Evolutionary conservation across 2,329 filamentous ascomycete genomes (phyloP).

Genomic region (Penicillium sp.): DNA sequence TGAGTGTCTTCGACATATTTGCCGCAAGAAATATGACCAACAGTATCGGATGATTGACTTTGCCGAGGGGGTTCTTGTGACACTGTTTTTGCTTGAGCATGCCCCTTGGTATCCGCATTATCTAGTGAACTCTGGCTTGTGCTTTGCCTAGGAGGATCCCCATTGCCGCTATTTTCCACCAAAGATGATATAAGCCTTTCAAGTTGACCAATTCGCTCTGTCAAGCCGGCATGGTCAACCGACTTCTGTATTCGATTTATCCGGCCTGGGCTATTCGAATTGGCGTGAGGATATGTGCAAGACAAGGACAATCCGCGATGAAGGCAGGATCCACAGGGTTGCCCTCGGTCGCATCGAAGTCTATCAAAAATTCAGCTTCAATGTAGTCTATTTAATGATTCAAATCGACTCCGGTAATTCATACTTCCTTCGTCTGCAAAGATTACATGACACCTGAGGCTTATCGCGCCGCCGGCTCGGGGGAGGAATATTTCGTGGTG

Average conservation of each 20-base stretch:
- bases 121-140: neutral
- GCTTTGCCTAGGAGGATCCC: constrained; percentile 49
- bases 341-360: constrained; percentile 60
- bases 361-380: too few relatives aligned
- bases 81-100: constrained; percentile 15
- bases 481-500: constrained; percentile 1
- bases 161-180: constrained; percentile 58
- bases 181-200: constrained; percentile 60
- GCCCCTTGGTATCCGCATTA: neutral
- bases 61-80: neutral
- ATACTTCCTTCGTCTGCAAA: constrained; percentile 38
- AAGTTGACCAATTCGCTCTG: constrained; percentile 61
- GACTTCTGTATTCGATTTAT: neutral
- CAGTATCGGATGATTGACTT: constrained; percentile 10
- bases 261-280: neutral
- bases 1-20: too few relatives aligned
- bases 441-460: constrained; percentile 36
- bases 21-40: constrained; percentile 13
- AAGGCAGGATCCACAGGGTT: constrained; percentile 61
- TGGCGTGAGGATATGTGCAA: constrained; percentile 38
- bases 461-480: constrained; percentile 33
- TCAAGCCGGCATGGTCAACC: constrained; percentile 55
- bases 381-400: too few relatives aligned
- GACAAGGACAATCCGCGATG: constrained; percentile 61
- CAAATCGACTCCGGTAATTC: neutral